Evolutionary conservation across 805 yeast species (phyloP).

Genomic region (Candida schatavii): DNA sequence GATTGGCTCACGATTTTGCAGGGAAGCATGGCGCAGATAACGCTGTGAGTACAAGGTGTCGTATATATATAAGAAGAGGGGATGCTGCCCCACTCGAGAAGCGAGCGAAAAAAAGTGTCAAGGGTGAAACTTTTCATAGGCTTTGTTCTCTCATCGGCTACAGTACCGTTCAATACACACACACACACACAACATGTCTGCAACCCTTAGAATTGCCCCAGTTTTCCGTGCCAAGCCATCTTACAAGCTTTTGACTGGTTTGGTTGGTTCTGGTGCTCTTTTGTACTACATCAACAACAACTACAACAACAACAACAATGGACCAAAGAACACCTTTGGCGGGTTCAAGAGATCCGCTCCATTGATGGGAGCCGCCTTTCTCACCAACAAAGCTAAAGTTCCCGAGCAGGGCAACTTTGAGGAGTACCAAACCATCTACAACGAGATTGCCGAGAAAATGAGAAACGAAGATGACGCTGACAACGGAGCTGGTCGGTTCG

Average conservation of each 20-base stretch:
- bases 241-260: slow-evolving; percentile 14
- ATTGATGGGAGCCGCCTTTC: slow-evolving; percentile 21
- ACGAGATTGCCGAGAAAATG: slow-evolving; percentile 65
- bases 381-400: slow-evolving; percentile 28
- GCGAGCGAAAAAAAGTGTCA: no score
- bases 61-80: no score
- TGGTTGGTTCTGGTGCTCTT: slow-evolving; percentile 22
- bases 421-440: slow-evolving; percentile 67
- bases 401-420: slow-evolving; percentile 37
- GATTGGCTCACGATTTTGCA: no score
- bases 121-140: no score
- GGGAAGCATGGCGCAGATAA: no score
- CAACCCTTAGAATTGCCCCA: slow-evolving; percentile 5
- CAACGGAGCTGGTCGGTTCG: slow-evolving; percentile 37
- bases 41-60: no score
- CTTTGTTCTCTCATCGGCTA: no score
- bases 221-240: slow-evolving; percentile 2
- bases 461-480: slow-evolving; percentile 43
- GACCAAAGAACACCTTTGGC: slow-evolving; percentile 1
- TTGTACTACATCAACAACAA: slow-evolving; percentile 18
- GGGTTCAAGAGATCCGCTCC: slow-evolving; percentile 8
- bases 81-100: no score
- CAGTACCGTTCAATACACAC: no score
- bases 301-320: slow-evolving; percentile 10
- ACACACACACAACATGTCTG: slow-evolving; percentile 2